Base-by-base conservation (phyloP, 2,329 filamentous ascomycete genomes). In the Dothistroma septosporum region DNA sequence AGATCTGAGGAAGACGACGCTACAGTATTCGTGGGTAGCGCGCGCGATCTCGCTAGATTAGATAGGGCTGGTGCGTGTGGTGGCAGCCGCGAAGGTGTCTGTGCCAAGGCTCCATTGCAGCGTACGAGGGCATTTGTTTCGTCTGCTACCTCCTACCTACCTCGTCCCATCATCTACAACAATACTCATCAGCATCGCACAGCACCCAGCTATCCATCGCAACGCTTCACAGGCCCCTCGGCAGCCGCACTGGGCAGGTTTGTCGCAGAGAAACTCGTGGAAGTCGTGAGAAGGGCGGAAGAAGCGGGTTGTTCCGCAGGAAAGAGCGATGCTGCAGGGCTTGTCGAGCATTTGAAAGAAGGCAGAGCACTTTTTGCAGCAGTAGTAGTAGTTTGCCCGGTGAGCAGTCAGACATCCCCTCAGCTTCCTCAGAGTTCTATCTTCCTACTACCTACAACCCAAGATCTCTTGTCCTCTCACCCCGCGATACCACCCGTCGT, bases 41-140 rank as follows among this genome's bases (percentile, higher is more conserved):
- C 35, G 41, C 41, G 41, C 35, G 14, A 1, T 4, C 16, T 19
- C 14, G 41, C 41, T 44, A 44, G 41, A 44, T 44, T 16, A 5
- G 41, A 44, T 9, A 44, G 41, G 41, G 16, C 41, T 44, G 41
- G 41, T n/a, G n/a, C n/a, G n/a, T n/a, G n/a, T n/a, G n/a, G n/a
- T 44, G 41, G 41, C 41, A 44, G 10, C 14, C 33, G 7, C 33
- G 33, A 55, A n/a, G 19, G 21, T 10, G 21, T 10, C 12, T 6
- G 12, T 55, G 53, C 53, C 53, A 55, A 55, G 53, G 19, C 19
- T 46, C 53, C 53, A 55, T 55, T 24, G 46, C 53, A 31, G 53
- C 46, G 33, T 11, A 50, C 19, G 21, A 50, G 14, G 1, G 47
- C 47, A 1, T 31, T 16, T 12, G 8, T 31, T 3, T 4, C 5